Evolutionary conservation across 23 red algal species (phyloP).

Genomic region (Agarophyton chilense): DNA sequence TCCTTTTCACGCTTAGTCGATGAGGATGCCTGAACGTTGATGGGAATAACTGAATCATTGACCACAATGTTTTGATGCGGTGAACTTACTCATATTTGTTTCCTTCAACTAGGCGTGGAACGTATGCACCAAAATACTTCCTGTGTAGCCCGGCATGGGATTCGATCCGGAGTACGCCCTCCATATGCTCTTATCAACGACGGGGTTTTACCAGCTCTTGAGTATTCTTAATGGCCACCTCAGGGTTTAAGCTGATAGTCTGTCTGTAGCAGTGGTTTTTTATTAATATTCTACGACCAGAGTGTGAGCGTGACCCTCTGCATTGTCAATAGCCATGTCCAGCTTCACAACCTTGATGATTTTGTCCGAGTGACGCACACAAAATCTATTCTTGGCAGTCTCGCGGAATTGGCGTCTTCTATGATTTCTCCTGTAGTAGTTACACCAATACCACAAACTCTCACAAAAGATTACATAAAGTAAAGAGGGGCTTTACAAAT

Average conservation of each 20-base stretch:
- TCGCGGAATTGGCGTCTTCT: no score
- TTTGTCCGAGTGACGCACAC: background rate
- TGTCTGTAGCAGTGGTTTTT: background rate
- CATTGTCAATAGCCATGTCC: conserved; percentile 11
- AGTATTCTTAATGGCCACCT: conserved; percentile 25
- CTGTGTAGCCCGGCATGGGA: background rate
- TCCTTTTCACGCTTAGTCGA: background rate
- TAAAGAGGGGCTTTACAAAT: no score
- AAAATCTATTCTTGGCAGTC: background rate
- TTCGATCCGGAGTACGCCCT: background rate
- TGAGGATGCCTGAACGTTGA: background rate
- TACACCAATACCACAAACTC: no score
- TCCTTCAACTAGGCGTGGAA: background rate
- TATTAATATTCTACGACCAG: background rate
- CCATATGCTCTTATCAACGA: background rate
- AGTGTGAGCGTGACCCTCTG: background rate
- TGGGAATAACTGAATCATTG: background rate
- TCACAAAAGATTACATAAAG: no score
- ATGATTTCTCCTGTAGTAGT: no score
- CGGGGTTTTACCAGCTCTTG: background rate
- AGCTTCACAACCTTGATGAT: conserved; percentile 16
- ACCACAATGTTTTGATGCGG: background rate
- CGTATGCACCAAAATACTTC: conserved; percentile 43
- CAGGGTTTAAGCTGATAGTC: conserved; percentile 4
- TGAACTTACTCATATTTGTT: background rate